These are phyloP conservation scores for Backusella australiensis DNA, from an alignment of 192 early-diverging fungal genomes.

Conservation along the genomic window DNA sequence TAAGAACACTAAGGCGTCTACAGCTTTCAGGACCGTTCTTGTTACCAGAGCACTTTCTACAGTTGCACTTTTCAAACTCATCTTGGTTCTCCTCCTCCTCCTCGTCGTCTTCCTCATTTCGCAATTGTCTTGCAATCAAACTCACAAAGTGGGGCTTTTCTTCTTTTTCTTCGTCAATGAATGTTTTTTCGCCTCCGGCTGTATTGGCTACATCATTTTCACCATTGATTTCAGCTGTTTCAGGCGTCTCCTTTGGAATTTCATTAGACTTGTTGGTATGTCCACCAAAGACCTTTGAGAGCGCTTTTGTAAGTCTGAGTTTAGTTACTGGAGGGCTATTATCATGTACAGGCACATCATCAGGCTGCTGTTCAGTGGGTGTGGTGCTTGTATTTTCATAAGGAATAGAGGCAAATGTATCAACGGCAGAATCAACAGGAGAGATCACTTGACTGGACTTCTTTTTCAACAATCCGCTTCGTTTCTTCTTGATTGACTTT, in stretches of 20 bases:
- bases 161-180: background rate
- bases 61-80: constrained; percentile 18
- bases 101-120: background rate
- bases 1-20: constrained; percentile 18
- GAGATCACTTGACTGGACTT: background rate
- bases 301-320: background rate
- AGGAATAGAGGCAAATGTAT: constrained; percentile 9
- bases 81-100: background rate
- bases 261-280: background rate
- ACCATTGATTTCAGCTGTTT: background rate
- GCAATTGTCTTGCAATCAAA: constrained; percentile 26
- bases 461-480: background rate
- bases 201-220: background rate
- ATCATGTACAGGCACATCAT: background rate
- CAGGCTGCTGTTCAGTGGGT: background rate
- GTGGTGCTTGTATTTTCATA: constrained; percentile 5
- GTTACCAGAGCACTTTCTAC: constrained; percentile 6
- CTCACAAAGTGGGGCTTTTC: constrained; percentile 17
- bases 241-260: background rate
- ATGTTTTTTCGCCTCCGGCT: background rate
- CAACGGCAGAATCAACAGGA: background rate
- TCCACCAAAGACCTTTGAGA: constrained; percentile 3
- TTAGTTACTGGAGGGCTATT: background rate
- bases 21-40: constrained; percentile 7
- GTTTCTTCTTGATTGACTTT: background rate